Conservation (phyloP, 2,329 filamentous ascomycete genomes). For the Claviceps maximensis region DNA sequence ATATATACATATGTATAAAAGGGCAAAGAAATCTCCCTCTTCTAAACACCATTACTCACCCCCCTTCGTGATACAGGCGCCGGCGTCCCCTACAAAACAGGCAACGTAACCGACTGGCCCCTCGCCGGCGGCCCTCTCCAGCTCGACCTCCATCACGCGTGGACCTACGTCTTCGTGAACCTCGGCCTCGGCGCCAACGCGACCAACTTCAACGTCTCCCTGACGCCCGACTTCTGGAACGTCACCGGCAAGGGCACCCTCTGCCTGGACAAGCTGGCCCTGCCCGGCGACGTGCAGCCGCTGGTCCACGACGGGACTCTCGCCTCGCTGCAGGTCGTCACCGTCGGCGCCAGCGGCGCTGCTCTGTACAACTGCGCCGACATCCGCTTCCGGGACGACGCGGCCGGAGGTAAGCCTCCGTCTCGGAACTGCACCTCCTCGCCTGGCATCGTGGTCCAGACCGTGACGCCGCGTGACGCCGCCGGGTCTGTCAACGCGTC, state of each 20-base stretch:
- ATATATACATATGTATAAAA: background rate
- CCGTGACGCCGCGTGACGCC: constrained; percentile 18
- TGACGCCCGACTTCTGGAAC: constrained; percentile 46
- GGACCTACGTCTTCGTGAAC: constrained; percentile 41
- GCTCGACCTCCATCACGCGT: constrained; percentile 37
- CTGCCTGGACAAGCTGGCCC: constrained; percentile 46
- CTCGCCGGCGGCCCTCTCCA: constrained; percentile 33
- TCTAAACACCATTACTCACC: background rate
- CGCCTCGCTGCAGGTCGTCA: constrained; percentile 58
- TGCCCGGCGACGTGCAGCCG: constrained; percentile 35
- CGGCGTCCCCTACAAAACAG: constrained; percentile 28
- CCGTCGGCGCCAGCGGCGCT: constrained; percentile 40
- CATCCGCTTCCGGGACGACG: constrained; percentile 47
- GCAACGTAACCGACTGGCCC: constrained; percentile 40
- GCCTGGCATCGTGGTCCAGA: constrained; percentile 29
- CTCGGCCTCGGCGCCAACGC: constrained; percentile 36
- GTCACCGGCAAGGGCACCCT: constrained; percentile 49
- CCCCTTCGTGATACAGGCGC: constrained; percentile 31
- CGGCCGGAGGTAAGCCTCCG: constrained; percentile 32
- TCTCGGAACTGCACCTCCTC: constrained; percentile 18
- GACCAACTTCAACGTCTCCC: constrained; percentile 55
- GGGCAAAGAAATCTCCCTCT: background rate
- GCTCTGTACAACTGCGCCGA: constrained; percentile 68
- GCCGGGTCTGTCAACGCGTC: constrained; percentile 4
- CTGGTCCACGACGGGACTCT: constrained; percentile 40